Base-by-base conservation (phyloP, 768 basidiomycete genomes). In the Pulveroboletus sp. region DNA sequence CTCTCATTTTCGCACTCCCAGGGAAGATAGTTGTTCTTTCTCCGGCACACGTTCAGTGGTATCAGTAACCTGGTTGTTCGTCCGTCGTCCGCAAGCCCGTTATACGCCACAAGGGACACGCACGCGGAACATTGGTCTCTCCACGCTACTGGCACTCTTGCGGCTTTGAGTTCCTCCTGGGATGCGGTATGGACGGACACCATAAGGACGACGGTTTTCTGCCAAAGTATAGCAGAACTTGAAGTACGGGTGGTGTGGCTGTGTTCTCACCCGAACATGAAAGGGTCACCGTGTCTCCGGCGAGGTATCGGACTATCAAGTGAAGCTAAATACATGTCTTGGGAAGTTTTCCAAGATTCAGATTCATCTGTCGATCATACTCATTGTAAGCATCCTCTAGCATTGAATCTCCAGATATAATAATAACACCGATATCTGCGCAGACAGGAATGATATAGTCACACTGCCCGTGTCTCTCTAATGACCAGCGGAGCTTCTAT, bases 1-100 rank as follows among this genome's bases (percentile, higher is more conserved):
- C 85, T 76, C 72, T 95, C 87, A 56, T 93, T 83, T 66, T 92
- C 88, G 67, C 93, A 95, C 56, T 94, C 85, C 93, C 93, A 97
- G n/a, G 90, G 85, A 60, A 89, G 68, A 67, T 92, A 97, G 43
- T 70, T 72, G 42, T 80, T 81, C 62, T 89, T 75, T 67, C 80
- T 84, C 58, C 93, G 82, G 69, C 93, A 97, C 53, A 83, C 72
- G 64, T 97, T 95, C 50, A 97, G 73, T 19, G 93, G 93, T 43
- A 97, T 80, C 55, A 95, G 73, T 23, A 94, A 75, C 46, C 93
- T 97, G 45, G 32, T 40, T 43, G 25, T 45, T 39, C 6, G 10
- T 19, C 23, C 45, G 17, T 16, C 21, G 34, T 45, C 35, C 9
- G 23, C 32, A 23, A 44, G 24, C 5, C 37, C 20, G 39, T 24